A percentile compares a stretch with the other conserved stretches of the same genome.
phyloP scores from a whole-genome alignment of 805 yeast genomes.

The Pichia manshurica region DNA sequence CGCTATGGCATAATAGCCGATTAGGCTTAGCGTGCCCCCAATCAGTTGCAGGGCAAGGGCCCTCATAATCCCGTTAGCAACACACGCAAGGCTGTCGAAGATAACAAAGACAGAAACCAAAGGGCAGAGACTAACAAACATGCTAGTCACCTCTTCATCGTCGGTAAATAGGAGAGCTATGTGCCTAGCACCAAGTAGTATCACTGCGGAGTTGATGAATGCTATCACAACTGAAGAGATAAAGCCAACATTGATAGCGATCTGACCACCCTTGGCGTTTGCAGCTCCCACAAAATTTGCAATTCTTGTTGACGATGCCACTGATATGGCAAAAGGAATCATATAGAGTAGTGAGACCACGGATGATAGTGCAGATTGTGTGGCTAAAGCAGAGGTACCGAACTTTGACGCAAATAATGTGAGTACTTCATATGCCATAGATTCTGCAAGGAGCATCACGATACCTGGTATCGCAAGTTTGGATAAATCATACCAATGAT shows the following conservation, averaged over 20 bases:
- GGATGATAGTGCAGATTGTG: conserved; percentile 51
- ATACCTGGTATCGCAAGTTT: conserved; percentile 48
- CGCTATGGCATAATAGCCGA: conserved; percentile 67
- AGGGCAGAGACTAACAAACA: conserved; percentile 56
- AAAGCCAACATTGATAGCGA: conserved; percentile 41
- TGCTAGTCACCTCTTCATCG: conserved; percentile 49
- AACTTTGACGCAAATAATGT: conserved; percentile 48
- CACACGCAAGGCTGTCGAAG: conserved; percentile 64
- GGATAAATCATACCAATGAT: conserved; percentile 37
- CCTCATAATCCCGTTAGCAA: conserved; percentile 66
- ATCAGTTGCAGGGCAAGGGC: conserved; percentile 72
- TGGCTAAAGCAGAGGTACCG: conserved; percentile 49
- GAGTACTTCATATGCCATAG: conserved; percentile 51
- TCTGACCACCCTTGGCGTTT: conserved; percentile 27
- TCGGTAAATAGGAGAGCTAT: conserved; percentile 56
- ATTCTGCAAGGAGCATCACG: conserved; percentile 51
- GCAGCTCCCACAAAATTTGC: conserved; percentile 49
- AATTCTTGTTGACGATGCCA: conserved; percentile 49
- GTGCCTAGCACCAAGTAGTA: conserved; percentile 41
- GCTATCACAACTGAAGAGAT: conserved; percentile 32
- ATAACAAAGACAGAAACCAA: conserved; percentile 60
- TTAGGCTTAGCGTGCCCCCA: conserved; percentile 64
- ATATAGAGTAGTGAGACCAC: conserved; percentile 47
- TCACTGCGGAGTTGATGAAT: conserved; percentile 36
- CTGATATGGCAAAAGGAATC: conserved; percentile 53